Evolutionary conservation across 1,284 basidiomycete genomes (phyloP).

Genomic region (Leccinum laetum): DNA sequence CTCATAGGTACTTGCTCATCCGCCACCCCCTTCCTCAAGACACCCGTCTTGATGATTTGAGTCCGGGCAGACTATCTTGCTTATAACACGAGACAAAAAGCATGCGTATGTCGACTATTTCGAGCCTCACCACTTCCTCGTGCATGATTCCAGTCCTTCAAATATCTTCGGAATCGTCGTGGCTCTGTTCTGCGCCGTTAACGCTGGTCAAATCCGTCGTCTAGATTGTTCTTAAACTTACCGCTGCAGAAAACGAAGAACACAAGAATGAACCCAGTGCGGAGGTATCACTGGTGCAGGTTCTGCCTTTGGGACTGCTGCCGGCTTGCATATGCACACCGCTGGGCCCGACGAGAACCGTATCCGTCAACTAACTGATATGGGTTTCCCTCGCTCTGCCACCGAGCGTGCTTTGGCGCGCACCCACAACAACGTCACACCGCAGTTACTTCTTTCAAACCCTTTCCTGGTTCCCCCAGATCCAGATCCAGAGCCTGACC

Average conservation of each 20-base stretch:
- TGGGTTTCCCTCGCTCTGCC: constrained; percentile 93
- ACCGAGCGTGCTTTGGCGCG: constrained; percentile 84
- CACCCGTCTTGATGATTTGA: constrained; percentile 63
- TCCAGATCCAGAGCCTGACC: constrained; percentile 55
- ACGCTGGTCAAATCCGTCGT: constrained; percentile 76
- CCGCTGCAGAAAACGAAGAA: constrained; percentile 83
- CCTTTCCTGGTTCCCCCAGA: constrained; percentile 76
- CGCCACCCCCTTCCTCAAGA: constrained; percentile 1
- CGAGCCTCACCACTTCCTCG: constrained; percentile 84
- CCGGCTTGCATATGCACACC: constrained; percentile 42
- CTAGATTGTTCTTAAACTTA: constrained; percentile 79
- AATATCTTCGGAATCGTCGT: constrained; percentile 81
- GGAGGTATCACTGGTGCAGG: constrained; percentile 28
- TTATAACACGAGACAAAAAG: constrained; percentile 76
- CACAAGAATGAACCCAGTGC: constrained; percentile 39
- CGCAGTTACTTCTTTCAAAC: constrained; percentile 86
- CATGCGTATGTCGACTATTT: constrained; percentile 78
- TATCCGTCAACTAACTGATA: constrained; percentile 86
- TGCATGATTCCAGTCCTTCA: constrained; percentile 74
- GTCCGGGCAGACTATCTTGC: constrained; percentile 77
- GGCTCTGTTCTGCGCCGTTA: constrained; percentile 78
- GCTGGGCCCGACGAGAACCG: constrained; percentile 72
- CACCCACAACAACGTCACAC: constrained; percentile 84
- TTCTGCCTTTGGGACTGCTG: constrained; percentile 30
- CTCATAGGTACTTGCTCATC: constrained; percentile 65